Percentiles rank a stretch among this genome's conserved stretches.
These are phyloP conservation scores for Dendrobium nobile DNA, from an alignment of 106 monocot species.

Conservation along the genomic window DNA sequence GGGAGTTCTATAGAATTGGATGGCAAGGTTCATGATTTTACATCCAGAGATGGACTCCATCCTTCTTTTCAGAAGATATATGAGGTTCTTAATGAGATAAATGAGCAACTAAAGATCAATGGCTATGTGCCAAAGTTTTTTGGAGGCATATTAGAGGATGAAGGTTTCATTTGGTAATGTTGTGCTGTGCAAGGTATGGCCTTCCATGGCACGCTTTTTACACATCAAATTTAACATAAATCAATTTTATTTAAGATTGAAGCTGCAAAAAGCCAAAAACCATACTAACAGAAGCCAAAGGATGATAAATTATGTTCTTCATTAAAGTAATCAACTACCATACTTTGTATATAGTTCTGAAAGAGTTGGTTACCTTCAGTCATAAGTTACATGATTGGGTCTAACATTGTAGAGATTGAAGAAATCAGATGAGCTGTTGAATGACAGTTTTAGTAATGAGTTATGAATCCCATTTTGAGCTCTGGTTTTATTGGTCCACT, in stretches of 20 bases:
- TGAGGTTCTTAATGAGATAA: slow-evolving; percentile 28
- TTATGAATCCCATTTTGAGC: not conserved
- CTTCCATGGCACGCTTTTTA: not conserved
- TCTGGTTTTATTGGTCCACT: not conserved
- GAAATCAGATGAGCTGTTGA: not conserved
- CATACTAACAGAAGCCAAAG: not conserved
- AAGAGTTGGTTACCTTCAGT: not conserved
- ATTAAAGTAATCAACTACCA: not conserved
- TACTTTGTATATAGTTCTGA: not conserved
- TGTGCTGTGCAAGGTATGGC: not conserved
- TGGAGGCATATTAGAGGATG: slow-evolving; percentile 7
- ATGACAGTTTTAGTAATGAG: not conserved
- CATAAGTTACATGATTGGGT: not conserved
- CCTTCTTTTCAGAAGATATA: slow-evolving; percentile 42
- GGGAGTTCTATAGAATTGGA: slow-evolving; percentile 62
- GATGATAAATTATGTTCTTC: not conserved
- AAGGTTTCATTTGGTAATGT: not conserved
- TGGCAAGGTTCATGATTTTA: slow-evolving; percentile 63
- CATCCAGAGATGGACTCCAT: slow-evolving; percentile 54
- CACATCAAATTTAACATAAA: not conserved
- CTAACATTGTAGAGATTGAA: not conserved
- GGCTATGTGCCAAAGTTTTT: slow-evolving; percentile 15
- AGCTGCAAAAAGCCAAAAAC: not conserved
- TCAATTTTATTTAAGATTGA: not conserved
- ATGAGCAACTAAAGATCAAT: slow-evolving; percentile 34